Conservation (phyloP, 208 protist genomes). For the Leptomonas pyrrhocoris region DNA sequence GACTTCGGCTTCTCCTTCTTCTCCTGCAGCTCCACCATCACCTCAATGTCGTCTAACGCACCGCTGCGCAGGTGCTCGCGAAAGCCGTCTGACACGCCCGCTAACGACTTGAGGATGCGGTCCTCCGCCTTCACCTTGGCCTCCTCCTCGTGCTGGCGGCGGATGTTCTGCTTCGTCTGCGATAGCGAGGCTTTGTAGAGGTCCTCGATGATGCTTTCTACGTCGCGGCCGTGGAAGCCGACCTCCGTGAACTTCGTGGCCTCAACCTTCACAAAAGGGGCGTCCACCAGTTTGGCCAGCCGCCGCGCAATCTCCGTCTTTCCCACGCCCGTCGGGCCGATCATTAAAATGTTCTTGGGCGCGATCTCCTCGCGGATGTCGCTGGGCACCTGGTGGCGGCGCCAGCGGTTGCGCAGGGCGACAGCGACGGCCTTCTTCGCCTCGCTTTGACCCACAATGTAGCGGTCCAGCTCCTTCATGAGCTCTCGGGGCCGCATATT, state of each 20-base stretch:
- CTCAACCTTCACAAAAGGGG: slow-evolving; percentile 98
- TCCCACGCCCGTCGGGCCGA: slow-evolving; percentile 94
- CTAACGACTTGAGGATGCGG: slow-evolving; percentile 87
- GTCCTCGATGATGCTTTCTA: slow-evolving; percentile 97
- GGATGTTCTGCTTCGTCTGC: slow-evolving; percentile 92
- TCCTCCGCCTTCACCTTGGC: slow-evolving; percentile 87
- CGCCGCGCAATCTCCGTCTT: slow-evolving; percentile 97
- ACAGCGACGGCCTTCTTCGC: slow-evolving; percentile 97
- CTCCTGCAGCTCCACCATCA: slow-evolving; percentile 92
- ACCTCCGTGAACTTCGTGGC: slow-evolving; percentile 99
- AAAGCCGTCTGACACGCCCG: slow-evolving; percentile 91
- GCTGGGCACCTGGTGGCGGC: slow-evolving; percentile 87
- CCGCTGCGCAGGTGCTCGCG: slow-evolving; percentile 93
- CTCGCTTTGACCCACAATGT: slow-evolving; percentile 97
- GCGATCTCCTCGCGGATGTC: slow-evolving; percentile 94
- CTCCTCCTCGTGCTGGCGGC: slow-evolving; percentile 84
- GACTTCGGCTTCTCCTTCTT: slow-evolving; percentile 92
- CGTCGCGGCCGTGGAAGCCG: slow-evolving; percentile 96
- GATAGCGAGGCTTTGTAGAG: slow-evolving; percentile 94
- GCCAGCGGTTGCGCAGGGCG: slow-evolving; percentile 96
- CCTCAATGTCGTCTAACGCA: slow-evolving; percentile 90
- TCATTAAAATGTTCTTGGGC: slow-evolving; percentile 96
- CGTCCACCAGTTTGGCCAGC: slow-evolving; percentile 96
- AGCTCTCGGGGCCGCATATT: slow-evolving; percentile 94
- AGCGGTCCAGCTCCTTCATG: slow-evolving; percentile 95